A percentile compares a stretch with the other conserved stretches of the same genome.
These are phyloP conservation scores for Xanthoconium stramineum DNA, from an alignment of 768 basidiomycete species.

Conservation along the genomic window DNA sequence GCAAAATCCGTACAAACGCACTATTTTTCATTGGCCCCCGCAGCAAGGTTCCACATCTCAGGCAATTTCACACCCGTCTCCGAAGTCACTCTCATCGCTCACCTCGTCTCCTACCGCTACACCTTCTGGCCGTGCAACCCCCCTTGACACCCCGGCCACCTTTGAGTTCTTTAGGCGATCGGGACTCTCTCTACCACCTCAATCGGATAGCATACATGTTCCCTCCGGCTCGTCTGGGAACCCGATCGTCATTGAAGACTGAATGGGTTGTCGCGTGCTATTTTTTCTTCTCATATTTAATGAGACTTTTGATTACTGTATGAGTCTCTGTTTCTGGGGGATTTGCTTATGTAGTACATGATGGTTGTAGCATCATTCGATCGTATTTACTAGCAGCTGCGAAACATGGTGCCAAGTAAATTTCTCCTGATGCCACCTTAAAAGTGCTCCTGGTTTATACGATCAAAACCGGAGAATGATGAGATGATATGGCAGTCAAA, in stretches of 20 bases:
- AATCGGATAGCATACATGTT: background rate
- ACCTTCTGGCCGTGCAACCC: background rate
- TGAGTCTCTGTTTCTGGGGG: background rate
- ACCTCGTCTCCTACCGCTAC: background rate
- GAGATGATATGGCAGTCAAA: constrained; percentile 29
- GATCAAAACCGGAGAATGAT: background rate
- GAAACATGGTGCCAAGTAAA: background rate
- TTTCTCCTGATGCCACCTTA: background rate
- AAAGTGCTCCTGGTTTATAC: constrained; percentile 14
- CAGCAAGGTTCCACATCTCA: constrained; percentile 1
- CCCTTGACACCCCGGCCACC: background rate
- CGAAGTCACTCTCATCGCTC: background rate
- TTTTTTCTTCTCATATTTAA: background rate
- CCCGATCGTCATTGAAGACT: constrained; percentile 23
- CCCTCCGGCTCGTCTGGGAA: constrained; percentile 14
- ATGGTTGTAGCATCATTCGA: background rate
- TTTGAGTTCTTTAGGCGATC: constrained; percentile 2
- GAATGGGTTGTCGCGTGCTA: constrained; percentile 7
- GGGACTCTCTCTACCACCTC: constrained; percentile 1
- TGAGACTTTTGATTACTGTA: too few relatives aligned
- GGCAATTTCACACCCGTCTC: background rate
- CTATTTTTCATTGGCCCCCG: background rate
- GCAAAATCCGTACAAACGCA: background rate
- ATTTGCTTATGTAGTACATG: background rate
- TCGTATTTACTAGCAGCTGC: background rate